Conservation (phyloP, 352 stramenopile species). For the Pythium vanterpoolii region DNA sequence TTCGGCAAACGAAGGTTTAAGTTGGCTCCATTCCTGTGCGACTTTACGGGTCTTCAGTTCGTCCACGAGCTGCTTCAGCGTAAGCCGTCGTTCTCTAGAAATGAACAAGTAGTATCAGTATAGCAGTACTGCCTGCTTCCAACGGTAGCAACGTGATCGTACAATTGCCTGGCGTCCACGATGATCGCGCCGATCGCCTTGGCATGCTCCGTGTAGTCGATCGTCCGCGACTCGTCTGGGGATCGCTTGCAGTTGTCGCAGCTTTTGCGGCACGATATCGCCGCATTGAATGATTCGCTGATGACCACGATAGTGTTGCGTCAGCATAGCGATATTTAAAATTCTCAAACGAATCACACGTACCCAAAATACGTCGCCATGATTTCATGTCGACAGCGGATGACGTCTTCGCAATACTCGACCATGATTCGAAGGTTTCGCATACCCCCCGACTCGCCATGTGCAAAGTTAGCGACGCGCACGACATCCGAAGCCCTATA, state of each 20-base stretch:
- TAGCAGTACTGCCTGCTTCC: background rate
- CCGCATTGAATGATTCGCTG: conserved; percentile 41
- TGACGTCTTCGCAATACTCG: conserved; percentile 37
- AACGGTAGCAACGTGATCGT: too few species aligned
- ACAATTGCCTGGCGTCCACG: conserved; percentile 47
- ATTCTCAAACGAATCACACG: conserved; percentile 8
- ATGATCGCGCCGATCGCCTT: conserved; percentile 49
- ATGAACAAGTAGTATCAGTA: background rate
- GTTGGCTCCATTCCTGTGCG: conserved; percentile 28
- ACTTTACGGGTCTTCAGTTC: conserved; percentile 58
- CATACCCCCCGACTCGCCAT: conserved; percentile 58
- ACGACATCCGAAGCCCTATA: conserved; percentile 78
- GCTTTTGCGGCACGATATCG: conserved; percentile 32
- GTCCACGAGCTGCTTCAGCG: conserved; percentile 69
- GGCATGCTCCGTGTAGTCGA: conserved; percentile 48
- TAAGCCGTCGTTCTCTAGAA: conserved; percentile 53
- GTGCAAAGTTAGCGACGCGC: conserved; percentile 64
- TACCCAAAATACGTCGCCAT: conserved; percentile 55
- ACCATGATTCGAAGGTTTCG: conserved; percentile 65
- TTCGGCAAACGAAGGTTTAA: conserved; percentile 36
- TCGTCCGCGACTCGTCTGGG: conserved; percentile 14
- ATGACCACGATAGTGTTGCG: background rate
- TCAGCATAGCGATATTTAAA: background rate
- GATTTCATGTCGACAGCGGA: conserved; percentile 22
- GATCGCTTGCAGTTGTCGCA: conserved; percentile 53